Evolutionary conservation across 1,139 yeast genomes (phyloP).

Genomic region (Sporopachydermia cereana): DNA sequence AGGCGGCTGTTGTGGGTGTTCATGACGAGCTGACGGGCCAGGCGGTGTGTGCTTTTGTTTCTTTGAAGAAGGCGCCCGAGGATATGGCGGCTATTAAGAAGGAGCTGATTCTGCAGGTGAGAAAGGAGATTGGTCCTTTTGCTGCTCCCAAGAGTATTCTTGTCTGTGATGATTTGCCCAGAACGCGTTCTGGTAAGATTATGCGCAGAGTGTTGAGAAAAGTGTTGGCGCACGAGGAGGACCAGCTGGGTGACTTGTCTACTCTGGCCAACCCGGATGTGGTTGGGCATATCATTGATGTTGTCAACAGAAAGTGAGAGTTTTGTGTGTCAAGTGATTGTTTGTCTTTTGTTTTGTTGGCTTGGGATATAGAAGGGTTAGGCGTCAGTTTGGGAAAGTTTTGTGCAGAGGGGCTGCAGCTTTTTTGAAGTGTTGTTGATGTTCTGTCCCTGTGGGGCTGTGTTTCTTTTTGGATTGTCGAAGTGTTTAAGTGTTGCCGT

Average conservation of each 20-base stretch:
- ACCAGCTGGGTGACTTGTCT: conserved; percentile 85
- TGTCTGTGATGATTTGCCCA: conserved; percentile 84
- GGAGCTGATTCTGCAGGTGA: conserved; percentile 74
- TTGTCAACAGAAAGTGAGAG: conserved; percentile 16
- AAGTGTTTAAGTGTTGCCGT: too few relatives aligned
- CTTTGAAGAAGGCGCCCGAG: conserved; percentile 51
- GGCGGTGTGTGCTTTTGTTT: conserved; percentile 90
- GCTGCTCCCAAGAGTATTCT: conserved; percentile 94
- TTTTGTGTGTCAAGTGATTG: too few relatives aligned
- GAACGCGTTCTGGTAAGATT: conserved; percentile 96
- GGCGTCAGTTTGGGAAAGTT: too few relatives aligned
- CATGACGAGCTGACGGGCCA: conserved; percentile 95
- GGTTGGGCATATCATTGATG: conserved; percentile 59
- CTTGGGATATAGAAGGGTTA: too few relatives aligned
- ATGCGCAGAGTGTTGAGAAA: conserved; percentile 97
- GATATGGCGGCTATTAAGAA: conserved; percentile 56
- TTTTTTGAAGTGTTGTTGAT: too few relatives aligned
- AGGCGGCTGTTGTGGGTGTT: conserved; percentile 92
- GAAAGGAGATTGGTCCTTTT: conserved; percentile 94
- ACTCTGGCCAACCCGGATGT: conserved; percentile 84
- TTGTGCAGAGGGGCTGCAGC: too few relatives aligned
- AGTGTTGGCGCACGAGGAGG: conserved; percentile 80
- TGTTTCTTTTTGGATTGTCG: too few relatives aligned
- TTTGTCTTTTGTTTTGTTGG: too few relatives aligned
- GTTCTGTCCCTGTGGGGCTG: too few relatives aligned